A percentile compares a stretch with the other conserved stretches of the same genome.
Evolutionary conservation across 176 grass and related monocot species (phyloP).

Genomic region (Rhynchospora tenuis): DNA sequence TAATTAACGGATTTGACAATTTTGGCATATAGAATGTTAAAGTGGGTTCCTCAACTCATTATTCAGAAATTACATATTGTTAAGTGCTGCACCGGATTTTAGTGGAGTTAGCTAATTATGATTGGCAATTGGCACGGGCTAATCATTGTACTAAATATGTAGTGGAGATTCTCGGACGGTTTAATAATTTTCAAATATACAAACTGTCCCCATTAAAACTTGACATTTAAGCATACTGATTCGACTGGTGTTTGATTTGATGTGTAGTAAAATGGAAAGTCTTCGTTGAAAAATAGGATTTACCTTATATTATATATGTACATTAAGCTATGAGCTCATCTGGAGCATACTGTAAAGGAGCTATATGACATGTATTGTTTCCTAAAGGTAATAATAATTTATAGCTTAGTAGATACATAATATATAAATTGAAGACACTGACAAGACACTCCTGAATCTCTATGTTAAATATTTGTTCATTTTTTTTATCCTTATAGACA

Average conservation of each 20-base stretch:
- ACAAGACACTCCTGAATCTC: background rate
- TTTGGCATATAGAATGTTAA: background rate
- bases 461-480: background rate
- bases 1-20: background rate
- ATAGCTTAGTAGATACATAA: no score
- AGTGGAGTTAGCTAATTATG: background rate
- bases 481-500: background rate
- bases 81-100: background rate
- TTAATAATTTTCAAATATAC: background rate
- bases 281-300: no score
- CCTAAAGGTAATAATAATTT: no score
- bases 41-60: background rate
- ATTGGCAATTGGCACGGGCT: background rate
- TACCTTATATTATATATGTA: no score
- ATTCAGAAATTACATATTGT: background rate
- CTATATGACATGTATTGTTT: no score
- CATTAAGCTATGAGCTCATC: no score
- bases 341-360: no score
- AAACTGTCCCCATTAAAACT: background rate
- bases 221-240: background rate
- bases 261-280: background rate
- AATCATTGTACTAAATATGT: background rate
- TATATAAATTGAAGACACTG: background rate
- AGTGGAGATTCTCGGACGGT: background rate
- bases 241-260: background rate